phyloP scores from a whole-genome alignment of 2,329 filamentous ascomycete genomes.

The Stemphylium lycopersici region DNA sequence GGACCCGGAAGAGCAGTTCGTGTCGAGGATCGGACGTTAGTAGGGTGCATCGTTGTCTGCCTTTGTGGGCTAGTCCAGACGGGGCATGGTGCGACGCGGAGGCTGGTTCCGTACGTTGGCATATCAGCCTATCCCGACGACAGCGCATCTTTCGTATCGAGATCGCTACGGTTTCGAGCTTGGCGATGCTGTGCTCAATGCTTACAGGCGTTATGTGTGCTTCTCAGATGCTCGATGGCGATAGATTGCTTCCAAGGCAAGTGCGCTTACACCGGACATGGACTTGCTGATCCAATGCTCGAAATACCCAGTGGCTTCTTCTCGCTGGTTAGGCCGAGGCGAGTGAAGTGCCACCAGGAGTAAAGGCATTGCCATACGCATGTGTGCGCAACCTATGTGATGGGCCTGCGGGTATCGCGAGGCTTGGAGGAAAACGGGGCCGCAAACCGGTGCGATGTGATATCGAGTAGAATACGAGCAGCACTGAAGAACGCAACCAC shows the following conservation, averaged over 20 bases:
- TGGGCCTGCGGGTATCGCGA: constrained; percentile 26
- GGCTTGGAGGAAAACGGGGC: constrained; percentile 20
- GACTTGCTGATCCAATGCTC: constrained; percentile 25
- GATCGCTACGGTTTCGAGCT: background rate
- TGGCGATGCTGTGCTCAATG: background rate
- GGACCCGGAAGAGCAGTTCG: constrained; percentile 1
- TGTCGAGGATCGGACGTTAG: constrained; percentile 10
- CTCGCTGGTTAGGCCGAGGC: constrained; percentile 18
- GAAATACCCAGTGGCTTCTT: constrained; percentile 24
- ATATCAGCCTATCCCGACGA: background rate
- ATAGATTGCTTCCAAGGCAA: constrained; percentile 31
- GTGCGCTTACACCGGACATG: constrained; percentile 38
- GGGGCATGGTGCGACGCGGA: background rate
- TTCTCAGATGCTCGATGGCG: constrained; percentile 1
- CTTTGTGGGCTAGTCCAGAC: background rate
- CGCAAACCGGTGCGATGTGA: constrained; percentile 17
- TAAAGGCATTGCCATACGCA: constrained; percentile 40
- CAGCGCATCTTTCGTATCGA: background rate
- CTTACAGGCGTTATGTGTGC: background rate
- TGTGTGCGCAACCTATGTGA: constrained; percentile 36
- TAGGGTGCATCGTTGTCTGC: constrained; percentile 4
- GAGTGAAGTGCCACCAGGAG: constrained; percentile 38
- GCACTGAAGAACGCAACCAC: constrained; percentile 30
- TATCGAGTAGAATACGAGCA: constrained; percentile 25
- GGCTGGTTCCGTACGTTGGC: background rate